Base-by-base conservation (phyloP, 2,329 filamentous ascomycete genomes). In the Monosporascus cannonballus region DNA sequence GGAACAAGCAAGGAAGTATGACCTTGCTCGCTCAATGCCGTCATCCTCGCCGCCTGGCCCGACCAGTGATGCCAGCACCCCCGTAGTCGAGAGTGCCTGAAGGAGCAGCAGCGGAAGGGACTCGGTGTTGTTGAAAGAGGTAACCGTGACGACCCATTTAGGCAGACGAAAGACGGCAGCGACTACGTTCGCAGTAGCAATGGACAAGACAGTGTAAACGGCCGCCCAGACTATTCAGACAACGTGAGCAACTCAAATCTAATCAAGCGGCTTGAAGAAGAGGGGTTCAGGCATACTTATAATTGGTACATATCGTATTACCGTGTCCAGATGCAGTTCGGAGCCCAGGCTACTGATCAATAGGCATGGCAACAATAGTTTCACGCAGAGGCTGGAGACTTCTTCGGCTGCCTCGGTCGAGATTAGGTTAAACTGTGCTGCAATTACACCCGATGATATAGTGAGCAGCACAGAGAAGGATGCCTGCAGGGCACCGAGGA, bases 1-100 rank as follows among this genome's bases (percentile, higher is more conserved):
- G 9, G 79, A 74, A 54, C 79, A 81, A 55, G 82, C 73, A 7
- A 83, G 66, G 60, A 83, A 81, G 61, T 81, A 83, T n/a, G 76
- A 78, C 54, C 81, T 75, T 7, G 79, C 79, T 18, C 80, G 71
- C 41, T 75, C 70, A 36, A 83, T 67, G 1, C 75, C 77, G 11
- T 69, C 69, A 2, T 69, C 71, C 47, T 77, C 73, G 22, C 69
- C 66, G 4, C 70, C 67, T 9, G 49, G 11, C 20, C 66, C 65
- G 18, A 71, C 61, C 25, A 81, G 67, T 6, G 70, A 59, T 27
- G 71, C 61, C 7, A 83, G 67, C 24, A 80, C 75, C 2, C 77
- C 78, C 0, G 79, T 79, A 9, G 75, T 70, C 42, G 76, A 70
- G 27, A 83, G 68, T 3, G 78, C 76, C 45, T 65, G 59, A 5